phyloP scores from a whole-genome alignment of 179 eudicot species.

The Camellia oleifera region DNA sequence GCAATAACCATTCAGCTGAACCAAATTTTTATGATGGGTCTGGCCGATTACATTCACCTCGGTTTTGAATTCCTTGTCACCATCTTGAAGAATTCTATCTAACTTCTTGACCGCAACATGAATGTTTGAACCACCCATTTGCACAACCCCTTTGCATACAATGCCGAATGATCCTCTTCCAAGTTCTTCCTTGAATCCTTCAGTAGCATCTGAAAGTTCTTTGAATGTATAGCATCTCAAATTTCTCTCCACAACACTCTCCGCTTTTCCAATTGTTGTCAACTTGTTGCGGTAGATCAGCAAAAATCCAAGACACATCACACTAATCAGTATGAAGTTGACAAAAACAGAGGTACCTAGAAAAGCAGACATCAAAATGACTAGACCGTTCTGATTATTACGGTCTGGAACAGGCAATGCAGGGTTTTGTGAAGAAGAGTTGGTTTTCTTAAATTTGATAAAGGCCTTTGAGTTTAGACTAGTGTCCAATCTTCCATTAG shows the following conservation, averaged over 20 bases:
- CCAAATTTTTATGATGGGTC: slow-evolving; percentile 51
- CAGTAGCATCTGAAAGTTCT: neutral
- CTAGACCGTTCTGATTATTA: too few species aligned
- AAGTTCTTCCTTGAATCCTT: neutral
- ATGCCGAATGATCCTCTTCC: slow-evolving; percentile 12
- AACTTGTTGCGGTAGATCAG: neutral
- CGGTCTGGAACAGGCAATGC: slow-evolving; percentile 17
- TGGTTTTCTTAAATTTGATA: too few species aligned
- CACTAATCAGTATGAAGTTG: too few species aligned
- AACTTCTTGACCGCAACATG: slow-evolving; percentile 16
- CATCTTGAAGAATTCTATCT: neutral
- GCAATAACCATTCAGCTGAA: slow-evolving; percentile 15
- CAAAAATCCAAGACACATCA: neutral
- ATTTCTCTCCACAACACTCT: neutral
- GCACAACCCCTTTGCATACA: slow-evolving; percentile 14
- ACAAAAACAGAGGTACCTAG: too few species aligned
- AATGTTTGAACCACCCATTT: neutral
- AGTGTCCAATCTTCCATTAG: too few species aligned
- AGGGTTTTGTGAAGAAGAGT: slow-evolving; percentile 11
- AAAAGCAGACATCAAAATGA: too few species aligned
- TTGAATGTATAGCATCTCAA: neutral
- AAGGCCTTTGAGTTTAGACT: too few species aligned
- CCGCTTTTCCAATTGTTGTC: neutral
- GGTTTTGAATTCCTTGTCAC: neutral
- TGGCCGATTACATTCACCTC: slow-evolving; percentile 47